phyloP scores from a whole-genome alignment of 306 rosid genomes.

The Quercus rubra region DNA sequence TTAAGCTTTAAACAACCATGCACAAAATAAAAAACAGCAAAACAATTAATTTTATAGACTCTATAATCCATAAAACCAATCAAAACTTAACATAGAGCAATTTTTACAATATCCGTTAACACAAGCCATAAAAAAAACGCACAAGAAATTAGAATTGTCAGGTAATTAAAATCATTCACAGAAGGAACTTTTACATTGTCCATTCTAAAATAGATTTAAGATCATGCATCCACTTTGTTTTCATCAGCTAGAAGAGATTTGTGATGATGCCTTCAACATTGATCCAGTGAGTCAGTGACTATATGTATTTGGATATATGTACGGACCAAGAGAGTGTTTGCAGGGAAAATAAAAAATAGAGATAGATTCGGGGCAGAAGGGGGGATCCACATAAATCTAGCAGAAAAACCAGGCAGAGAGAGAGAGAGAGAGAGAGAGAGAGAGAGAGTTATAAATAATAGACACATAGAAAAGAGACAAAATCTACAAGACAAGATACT shows the following conservation, averaged over 20 bases:
- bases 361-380: constrained; percentile 49
- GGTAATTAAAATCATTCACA: too few species aligned
- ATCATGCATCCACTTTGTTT: not conserved
- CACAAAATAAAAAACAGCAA: too few species aligned
- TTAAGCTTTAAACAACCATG: too few species aligned
- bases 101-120: too few species aligned
- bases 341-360: constrained; percentile 42
- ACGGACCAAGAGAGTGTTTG: constrained; percentile 5
- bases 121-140: too few species aligned
- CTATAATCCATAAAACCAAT: too few species aligned
- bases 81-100: too few species aligned
- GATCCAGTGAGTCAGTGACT: not conserved
- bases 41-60: too few species aligned
- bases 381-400: constrained; percentile 26
- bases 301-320: not conserved
- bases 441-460: not conserved
- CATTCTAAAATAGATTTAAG: too few species aligned
- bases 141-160: too few species aligned
- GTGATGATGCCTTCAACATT: not conserved
- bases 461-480: constrained; percentile 22
- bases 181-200: too few species aligned
- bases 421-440: constrained; percentile 37
- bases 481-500: constrained; percentile 49
- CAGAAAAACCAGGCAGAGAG: constrained; percentile 32
- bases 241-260: not conserved